phyloP scores from a whole-genome alignment of 805 yeast genomes.

The Wickerhamiella slavikovae region DNA sequence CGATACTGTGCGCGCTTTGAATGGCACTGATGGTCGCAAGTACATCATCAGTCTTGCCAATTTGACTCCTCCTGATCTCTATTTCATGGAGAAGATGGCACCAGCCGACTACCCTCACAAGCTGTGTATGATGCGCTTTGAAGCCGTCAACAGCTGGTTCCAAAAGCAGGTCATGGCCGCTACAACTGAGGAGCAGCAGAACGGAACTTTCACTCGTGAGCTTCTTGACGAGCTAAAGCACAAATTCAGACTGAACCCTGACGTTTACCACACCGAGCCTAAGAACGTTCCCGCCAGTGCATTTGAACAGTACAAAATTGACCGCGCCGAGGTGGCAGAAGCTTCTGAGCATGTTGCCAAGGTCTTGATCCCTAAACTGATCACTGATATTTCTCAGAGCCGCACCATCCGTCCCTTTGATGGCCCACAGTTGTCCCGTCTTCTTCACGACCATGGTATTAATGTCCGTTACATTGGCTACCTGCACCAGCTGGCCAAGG shows the following conservation, averaged over 20 bases:
- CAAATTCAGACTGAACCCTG: constrained; percentile 53
- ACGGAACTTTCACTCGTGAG: constrained; percentile 6
- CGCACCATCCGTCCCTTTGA: constrained; percentile 44
- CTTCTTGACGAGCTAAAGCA: constrained; percentile 29
- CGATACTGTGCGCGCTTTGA: constrained; percentile 61
- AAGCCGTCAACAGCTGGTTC: constrained; percentile 87
- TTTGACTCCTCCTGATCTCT: constrained; percentile 67
- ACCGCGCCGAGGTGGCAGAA: constrained; percentile 44
- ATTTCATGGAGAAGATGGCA: constrained; percentile 33
- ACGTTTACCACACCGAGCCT: constrained; percentile 35
- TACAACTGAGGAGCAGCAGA: constrained; percentile 22
- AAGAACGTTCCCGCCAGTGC: constrained; percentile 20
- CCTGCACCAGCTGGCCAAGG: constrained; percentile 25
- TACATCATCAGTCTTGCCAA: constrained; percentile 73
- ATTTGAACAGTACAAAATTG: constrained; percentile 23
- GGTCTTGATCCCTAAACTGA: constrained; percentile 39
- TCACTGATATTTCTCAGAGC: constrained; percentile 32
- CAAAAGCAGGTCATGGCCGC: constrained; percentile 36
- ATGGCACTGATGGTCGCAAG: constrained; percentile 67
- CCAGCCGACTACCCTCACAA: constrained; percentile 54
- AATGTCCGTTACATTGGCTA: constrained; percentile 73
- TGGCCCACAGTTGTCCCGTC: constrained; percentile 49
- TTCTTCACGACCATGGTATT: constrained; percentile 65
- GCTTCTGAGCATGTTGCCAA: constrained; percentile 43
- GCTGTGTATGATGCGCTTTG: constrained; percentile 60